Conservation (phyloP, 2,329 filamentous ascomycete species). For the Boeremia lycopersici region DNA sequence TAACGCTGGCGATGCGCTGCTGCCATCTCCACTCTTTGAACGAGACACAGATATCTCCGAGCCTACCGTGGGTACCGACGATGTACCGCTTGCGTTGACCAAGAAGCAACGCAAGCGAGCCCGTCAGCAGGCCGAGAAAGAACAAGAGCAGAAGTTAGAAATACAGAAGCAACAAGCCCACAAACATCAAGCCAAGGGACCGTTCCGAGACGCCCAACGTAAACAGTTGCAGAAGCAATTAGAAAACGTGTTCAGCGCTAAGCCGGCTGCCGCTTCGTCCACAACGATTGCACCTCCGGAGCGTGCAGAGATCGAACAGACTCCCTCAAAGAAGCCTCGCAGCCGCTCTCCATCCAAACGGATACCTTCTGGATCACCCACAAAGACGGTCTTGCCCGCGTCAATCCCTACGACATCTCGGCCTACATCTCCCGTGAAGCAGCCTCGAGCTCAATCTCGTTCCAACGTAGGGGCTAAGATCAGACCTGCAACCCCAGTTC, state of each 20-base stretch:
- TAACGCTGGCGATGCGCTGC: constrained; percentile 52
- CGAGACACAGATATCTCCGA: neutral
- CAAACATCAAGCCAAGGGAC: constrained; percentile 15
- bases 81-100: constrained; percentile 17
- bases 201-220: constrained; percentile 15
- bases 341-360: constrained; percentile 13
- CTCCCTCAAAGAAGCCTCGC: constrained; percentile 9
- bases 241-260: constrained; percentile 4
- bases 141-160: constrained; percentile 18
- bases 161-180: constrained; percentile 16
- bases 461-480: constrained; percentile 41
- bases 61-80: constrained; percentile 2
- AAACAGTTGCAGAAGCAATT: constrained; percentile 16
- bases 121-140: constrained; percentile 34
- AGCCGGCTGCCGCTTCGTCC: neutral
- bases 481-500: constrained; percentile 25
- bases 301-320: constrained; percentile 2
- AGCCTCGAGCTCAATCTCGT: constrained; percentile 18
- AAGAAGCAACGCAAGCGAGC: constrained; percentile 37
- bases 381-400: neutral
- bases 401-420: neutral
- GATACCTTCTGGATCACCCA: neutral
- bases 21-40: constrained; percentile 23
- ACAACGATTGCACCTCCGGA: neutral
- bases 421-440: constrained; percentile 12